Evolutionary conservation across 352 stramenopile genomes (phyloP).

Genomic region (Phytophthora cryptogea): DNA sequence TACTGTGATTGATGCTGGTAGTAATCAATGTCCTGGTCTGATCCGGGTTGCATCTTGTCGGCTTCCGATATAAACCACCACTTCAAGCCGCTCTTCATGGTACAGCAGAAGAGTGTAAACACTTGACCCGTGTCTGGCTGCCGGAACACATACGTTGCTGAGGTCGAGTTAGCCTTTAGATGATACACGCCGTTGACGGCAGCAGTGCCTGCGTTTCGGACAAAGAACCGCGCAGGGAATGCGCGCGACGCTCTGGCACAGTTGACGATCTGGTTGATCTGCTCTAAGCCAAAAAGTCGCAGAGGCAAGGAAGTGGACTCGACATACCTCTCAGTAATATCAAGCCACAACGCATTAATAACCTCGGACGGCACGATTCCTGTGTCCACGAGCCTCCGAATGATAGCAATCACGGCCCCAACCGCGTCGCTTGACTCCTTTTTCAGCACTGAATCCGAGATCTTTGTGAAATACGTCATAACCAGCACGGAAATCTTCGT

Average conservation of each 20-base stretch:
- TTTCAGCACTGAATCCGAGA: constrained; percentile 80
- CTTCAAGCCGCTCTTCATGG: constrained; percentile 97
- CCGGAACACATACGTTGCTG: constrained; percentile 75
- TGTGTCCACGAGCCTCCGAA: constrained; percentile 80
- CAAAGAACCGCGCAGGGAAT: constrained; percentile 88
- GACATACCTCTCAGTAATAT: constrained; percentile 85
- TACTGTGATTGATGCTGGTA: constrained; percentile 97
- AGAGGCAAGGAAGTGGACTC: constrained; percentile 92
- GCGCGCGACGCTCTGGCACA: constrained; percentile 79
- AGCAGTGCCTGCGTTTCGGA: constrained; percentile 89
- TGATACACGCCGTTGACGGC: constrained; percentile 94
- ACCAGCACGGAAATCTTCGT: constrained; percentile 74
- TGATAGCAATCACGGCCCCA: constrained; percentile 77
- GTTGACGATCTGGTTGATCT: constrained; percentile 93
- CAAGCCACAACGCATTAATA: constrained; percentile 83
- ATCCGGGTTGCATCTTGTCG: constrained; percentile 96
- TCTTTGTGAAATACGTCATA: constrained; percentile 84
- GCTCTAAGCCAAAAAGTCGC: constrained; percentile 94
- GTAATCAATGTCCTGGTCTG: constrained; percentile 99
- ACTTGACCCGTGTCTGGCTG: constrained; percentile 72
- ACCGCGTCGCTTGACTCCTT: constrained; percentile 87
- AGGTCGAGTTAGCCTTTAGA: constrained; percentile 73
- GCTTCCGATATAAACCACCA: constrained; percentile 99
- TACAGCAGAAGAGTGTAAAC: constrained; percentile 97
- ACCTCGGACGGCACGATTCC: constrained; percentile 48